A percentile compares a stretch with the other conserved stretches of the same genome.
Conservation (phyloP, 1,284 basidiomycete species). For the Naganishia sp. region DNA sequence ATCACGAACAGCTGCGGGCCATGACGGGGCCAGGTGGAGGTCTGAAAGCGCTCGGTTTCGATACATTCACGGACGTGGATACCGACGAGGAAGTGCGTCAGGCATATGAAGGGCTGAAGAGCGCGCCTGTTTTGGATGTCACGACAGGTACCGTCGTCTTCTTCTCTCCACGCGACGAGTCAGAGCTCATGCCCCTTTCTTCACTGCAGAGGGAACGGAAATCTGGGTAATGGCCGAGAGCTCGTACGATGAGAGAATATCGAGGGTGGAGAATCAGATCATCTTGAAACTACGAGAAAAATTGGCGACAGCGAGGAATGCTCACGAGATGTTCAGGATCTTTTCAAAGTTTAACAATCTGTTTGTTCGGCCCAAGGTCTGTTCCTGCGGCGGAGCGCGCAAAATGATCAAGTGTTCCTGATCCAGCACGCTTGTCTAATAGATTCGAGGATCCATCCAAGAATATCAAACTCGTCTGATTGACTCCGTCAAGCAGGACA, state of each 20-base stretch:
- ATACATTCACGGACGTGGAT: constrained; percentile 66
- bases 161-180: background rate
- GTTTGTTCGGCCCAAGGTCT: constrained; percentile 95
- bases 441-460: constrained; percentile 96
- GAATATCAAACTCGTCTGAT: constrained; percentile 98
- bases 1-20: constrained; percentile 93
- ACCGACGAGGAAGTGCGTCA: constrained; percentile 97
- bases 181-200: background rate
- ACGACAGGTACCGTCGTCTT: constrained; percentile 65
- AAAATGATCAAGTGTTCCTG: background rate
- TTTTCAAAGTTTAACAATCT: constrained; percentile 98
- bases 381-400: constrained; percentile 31
- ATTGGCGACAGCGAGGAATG: constrained; percentile 92
- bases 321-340: constrained; percentile 98
- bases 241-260: constrained; percentile 95
- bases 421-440: background rate
- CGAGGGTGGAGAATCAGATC: constrained; percentile 97
- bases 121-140: constrained; percentile 93
- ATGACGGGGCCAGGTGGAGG: constrained; percentile 96
- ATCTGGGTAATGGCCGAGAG: constrained; percentile 97
- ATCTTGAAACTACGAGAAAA: constrained; percentile 89
- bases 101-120: constrained; percentile 91
- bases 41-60: constrained; percentile 71
- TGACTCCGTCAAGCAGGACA: constrained; percentile 96
- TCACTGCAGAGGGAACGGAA: constrained; percentile 80